Percentiles rank a stretch among this genome's conserved stretches.
Evolutionary conservation across 768 basidiomycete species (phyloP).

Genomic region (Boletus tomentosulus): DNA sequence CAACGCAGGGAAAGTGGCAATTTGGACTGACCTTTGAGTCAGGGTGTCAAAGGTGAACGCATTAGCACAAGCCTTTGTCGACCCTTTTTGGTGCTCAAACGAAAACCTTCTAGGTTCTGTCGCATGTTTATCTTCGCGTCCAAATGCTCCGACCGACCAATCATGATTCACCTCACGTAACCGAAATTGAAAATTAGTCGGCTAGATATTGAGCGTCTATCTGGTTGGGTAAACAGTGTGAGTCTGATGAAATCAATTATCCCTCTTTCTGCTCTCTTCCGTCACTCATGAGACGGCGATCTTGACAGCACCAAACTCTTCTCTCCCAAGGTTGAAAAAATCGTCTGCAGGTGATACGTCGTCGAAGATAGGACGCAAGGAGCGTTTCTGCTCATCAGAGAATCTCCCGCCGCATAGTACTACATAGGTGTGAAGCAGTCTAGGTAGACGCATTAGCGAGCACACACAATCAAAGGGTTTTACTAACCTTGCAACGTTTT

Average conservation of each 20-base stretch:
- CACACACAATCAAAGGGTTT: neutral
- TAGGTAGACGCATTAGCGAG: conserved; percentile 18
- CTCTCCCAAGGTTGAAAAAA: conserved; percentile 27
- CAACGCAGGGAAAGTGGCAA: neutral
- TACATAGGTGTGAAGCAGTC: conserved; percentile 51
- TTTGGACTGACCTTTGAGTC: conserved; percentile 11
- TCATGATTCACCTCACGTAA: conserved; percentile 26
- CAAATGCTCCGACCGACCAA: conserved; percentile 15
- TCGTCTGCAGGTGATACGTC: conserved; percentile 15
- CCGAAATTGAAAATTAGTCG: conserved; percentile 19
- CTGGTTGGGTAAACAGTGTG: conserved; percentile 10
- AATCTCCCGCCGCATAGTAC: conserved; percentile 37
- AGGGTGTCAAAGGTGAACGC: neutral
- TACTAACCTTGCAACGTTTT: conserved; percentile 51
- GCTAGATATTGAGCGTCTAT: conserved; percentile 23
- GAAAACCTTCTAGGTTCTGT: conserved; percentile 14
- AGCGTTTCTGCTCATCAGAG: conserved; percentile 27
- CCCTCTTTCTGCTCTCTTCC: conserved; percentile 9
- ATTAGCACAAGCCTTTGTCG: neutral
- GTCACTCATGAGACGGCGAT: conserved; percentile 21
- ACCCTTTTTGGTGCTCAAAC: conserved; percentile 15
- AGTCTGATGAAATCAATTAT: conserved; percentile 11
- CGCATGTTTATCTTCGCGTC: conserved; percentile 4
- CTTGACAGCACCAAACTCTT: conserved; percentile 23
- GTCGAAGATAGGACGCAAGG: conserved; percentile 27